Evolutionary conservation across 2,329 filamentous ascomycete genomes (phyloP), one percentile per base, ranked within the genome.

Genomic region (Cladophialophora bantiana): DNA sequence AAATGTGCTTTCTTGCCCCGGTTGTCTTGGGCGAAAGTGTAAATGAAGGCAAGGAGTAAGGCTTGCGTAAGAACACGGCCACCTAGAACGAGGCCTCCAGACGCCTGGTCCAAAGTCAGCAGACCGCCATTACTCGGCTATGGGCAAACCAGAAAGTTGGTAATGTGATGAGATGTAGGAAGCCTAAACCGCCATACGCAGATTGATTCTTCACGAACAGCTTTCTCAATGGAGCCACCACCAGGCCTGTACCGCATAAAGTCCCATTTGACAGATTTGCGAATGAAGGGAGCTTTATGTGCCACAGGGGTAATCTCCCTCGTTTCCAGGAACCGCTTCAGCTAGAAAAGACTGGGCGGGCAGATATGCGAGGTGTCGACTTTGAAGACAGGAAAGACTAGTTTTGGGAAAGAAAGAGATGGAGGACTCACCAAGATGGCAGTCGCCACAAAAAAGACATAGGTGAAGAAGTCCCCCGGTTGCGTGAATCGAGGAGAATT

Each of bases 11-110:
- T 90, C 73, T 84, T 83, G 59, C 91, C 92, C 38, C 91, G 88
- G 76, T 94, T 91, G 74, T 97, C 94, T 78, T 97, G 93, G 1
- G 89, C 89, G 71, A 88, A 91, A 5, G 93, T 97, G 77, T 97
- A 97, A 58, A 86, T 84, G 75, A 97, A 85, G 48, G 93, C 92
- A 67, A 97, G 83, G 60, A 91, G 89, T 62, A 99, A 84, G 12
- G 90, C 90, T 66, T 73, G 71, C 9, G 78, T 80, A 70, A 83
- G 79, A 42, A 79, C 65, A 38, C 66, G 31, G 53, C 71, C 67
- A 38, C 73, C 68, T 40, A 83, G 66, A 56, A 78, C 67, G 64
- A 70, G 75, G 48, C 81, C 80, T 76, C 79, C 79, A 59, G 77
- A 78, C 66, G 79, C 70, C 81, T 83, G 75, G 67, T 74, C 50